Percentiles rank a stretch among this genome's conserved stretches.
Conservation (phyloP, 768 basidiomycete species). For the Auriculariales sp. region DNA sequence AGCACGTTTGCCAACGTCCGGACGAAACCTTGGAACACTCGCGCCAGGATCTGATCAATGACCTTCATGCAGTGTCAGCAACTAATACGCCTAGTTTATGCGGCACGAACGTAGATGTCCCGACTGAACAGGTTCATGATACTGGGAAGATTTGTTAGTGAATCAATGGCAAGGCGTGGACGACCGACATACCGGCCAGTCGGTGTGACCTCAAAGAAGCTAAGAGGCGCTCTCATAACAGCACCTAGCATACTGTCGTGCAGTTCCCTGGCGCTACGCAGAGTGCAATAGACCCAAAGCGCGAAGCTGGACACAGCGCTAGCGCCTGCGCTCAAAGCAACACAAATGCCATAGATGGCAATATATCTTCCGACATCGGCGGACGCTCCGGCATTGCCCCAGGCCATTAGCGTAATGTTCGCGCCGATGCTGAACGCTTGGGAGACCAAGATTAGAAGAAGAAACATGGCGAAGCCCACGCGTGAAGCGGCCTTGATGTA, state of each 20-base stretch:
- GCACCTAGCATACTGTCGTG: constrained; percentile 77
- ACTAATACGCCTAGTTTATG: not conserved
- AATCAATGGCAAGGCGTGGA: too few species aligned
- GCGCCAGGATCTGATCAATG: constrained; percentile 66
- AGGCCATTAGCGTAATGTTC: constrained; percentile 56
- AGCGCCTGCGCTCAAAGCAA: constrained; percentile 38
- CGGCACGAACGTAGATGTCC: constrained; percentile 52
- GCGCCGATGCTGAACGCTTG: constrained; percentile 48
- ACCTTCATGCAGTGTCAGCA: constrained; percentile 14
- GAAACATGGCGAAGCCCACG: constrained; percentile 45
- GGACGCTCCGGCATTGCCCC: constrained; percentile 59
- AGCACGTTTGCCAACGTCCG: constrained; percentile 36
- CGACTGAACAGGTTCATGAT: constrained; percentile 86
- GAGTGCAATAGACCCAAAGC: constrained; percentile 64
- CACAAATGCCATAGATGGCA: constrained; percentile 52
- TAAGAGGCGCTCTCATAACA: constrained; percentile 69
- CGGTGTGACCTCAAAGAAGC: constrained; percentile 84
- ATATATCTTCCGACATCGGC: constrained; percentile 42
- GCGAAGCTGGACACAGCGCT: constrained; percentile 43
- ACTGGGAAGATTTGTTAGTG: constrained; percentile 31
- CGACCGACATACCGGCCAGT: constrained; percentile 59
- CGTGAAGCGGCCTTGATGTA: constrained; percentile 74
- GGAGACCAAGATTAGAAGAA: constrained; percentile 35
- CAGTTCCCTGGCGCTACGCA: constrained; percentile 57
- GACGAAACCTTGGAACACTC: constrained; percentile 58